Evolutionary conservation across 1,284 basidiomycete genomes (phyloP), one percentile per base, ranked within the genome.

Genomic region (Vanrija sp.): DNA sequence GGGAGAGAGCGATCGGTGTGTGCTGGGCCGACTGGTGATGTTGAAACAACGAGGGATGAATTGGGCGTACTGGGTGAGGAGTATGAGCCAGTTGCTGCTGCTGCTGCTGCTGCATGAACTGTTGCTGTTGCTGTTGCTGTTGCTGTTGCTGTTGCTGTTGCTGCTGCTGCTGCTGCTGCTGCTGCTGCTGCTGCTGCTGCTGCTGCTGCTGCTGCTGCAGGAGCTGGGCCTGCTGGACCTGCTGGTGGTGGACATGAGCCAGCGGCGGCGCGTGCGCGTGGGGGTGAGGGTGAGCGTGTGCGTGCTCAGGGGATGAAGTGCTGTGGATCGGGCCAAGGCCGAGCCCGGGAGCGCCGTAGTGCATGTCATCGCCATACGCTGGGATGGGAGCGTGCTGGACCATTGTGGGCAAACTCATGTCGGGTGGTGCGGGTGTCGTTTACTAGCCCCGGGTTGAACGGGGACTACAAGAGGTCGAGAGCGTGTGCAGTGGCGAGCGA

Each of bases 51-150:
- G 31, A 31, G 31, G 31, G 31, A 20, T 42, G 42, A 45, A 24
- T 2, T 38, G 42, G 7, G 8, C 25, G 5, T 31, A 50, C 3
- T 38, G 42, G 1, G 44, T 16, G 42, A 23, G 23, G 3, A 14
- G 31, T 14, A 31, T 31, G 31, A 9, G 10, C 12, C 15, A 14
- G 9, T 12, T 31, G 27, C 10, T 31, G 27, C 27, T 43, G 49
- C 22, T 47, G 46, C 25, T 45, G 51, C 39, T 45, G 51, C 37
- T 53, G 45, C n/a, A n/a, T n/a, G n/a, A n/a, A n/a, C 25, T 47
- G 23, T 16, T 46, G 25, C 19, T 41, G 48, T 18, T 48, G 52
- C 22, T 52, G 25, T 16, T 47, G 45, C 22, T 35, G 35, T 36
- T 45, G 42, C 22, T n/a, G 45, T 5, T 41, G 23, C 16, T 16